Base-by-base conservation (phyloP, 148 eudicot species). In the Chenopodium album region DNA sequence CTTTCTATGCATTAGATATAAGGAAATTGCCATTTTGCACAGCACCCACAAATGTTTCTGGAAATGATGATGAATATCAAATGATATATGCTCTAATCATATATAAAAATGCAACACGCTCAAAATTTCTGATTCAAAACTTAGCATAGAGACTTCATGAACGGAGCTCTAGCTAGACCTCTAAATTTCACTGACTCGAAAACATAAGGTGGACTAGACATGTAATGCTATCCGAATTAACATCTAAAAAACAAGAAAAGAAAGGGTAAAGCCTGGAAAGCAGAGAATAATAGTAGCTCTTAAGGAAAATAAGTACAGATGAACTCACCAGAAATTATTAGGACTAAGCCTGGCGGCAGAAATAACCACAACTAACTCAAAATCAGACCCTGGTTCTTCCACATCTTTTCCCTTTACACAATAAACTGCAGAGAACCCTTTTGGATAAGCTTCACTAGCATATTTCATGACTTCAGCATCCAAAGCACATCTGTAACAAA, bases 291-390 rank as follows among this genome's bases (percentile, higher is more conserved):
- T n/a, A 68, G 50, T 52, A 54, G 41, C 74, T 37, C 59, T 66
- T 34, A 1, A 19, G 77, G 26, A 52, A 22, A 44, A 41, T 54
- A 59, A 52, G 75, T 16, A 47, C 13, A 23, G 67, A 74, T 2
- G 14, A 68, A 54, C 83, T 74, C 31, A 96, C 99, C 99, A 96
- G 86, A 94, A 96, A 87, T 96, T 96, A 78, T 91, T 94, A 47
- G 99, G 99, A 82, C 99, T 96, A 73, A 89, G 90, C 85, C 92
- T 92, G 77, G 95, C 85, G 73, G 99, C 99, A 85, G 95, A 92
- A 87, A 96, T 92, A n/a, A 96, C 93, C 78, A 91, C 92, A 81
- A 90, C 91, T 79, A 96, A 93, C 88, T 89, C 95, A 89, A 92
- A 96, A 88, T 91, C 89, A 22, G 90, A 89, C 64, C 99, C 99